Percentiles rank a stretch among this genome's conserved stretches.
Conservation (phyloP, 1,284 basidiomycete genomes). For the Ustilago bromivora region DNA sequence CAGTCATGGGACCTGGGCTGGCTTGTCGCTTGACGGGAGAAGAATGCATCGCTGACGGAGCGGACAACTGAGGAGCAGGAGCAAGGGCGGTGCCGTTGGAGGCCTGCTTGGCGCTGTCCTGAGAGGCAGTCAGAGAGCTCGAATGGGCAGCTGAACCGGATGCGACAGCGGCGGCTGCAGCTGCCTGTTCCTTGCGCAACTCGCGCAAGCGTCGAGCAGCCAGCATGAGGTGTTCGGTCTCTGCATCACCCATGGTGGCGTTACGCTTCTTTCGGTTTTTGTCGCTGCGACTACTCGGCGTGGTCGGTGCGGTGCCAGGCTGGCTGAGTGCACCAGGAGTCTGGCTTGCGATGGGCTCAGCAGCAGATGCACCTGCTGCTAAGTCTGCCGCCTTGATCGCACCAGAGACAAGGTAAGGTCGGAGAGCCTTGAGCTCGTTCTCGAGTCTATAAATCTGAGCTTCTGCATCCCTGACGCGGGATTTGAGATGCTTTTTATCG, state of each 20-base stretch:
- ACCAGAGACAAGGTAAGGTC: slow-evolving; percentile 63
- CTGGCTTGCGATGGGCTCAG: slow-evolving; percentile 14
- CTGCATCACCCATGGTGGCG: slow-evolving; percentile 71
- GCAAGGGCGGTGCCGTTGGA: slow-evolving; percentile 23
- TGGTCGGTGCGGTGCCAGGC: slow-evolving; percentile 43
- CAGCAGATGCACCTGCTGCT: slow-evolving; percentile 3
- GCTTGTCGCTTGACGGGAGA: slow-evolving; percentile 51
- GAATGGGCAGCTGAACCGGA: slow-evolving; percentile 22
- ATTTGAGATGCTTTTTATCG: slow-evolving; percentile 66
- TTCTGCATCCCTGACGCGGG: slow-evolving; percentile 64
- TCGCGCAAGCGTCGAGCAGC: slow-evolving; percentile 68
- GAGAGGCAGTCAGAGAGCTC: slow-evolving; percentile 17
- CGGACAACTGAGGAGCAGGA: slow-evolving; percentile 30
- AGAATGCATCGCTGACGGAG: slow-evolving; percentile 24
- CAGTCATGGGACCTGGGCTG: slow-evolving; percentile 44
- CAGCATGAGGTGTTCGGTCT: slow-evolving; percentile 70
- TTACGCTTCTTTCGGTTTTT: slow-evolving; percentile 52
- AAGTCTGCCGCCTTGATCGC: slow-evolving; percentile 39
- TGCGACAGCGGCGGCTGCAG: slow-evolving; percentile 18
- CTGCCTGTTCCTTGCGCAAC: slow-evolving; percentile 49
- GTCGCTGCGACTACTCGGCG: slow-evolving; percentile 45
- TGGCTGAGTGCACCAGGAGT: slow-evolving; percentile 26
- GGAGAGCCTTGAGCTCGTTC: slow-evolving; percentile 60
- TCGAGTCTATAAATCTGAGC: slow-evolving; percentile 66
- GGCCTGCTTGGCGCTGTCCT: slow-evolving; percentile 28